Percentiles rank a stretch among this genome's conserved stretches.
Conservation (phyloP, 345 rosid species). For the Salix koriyanagi region DNA sequence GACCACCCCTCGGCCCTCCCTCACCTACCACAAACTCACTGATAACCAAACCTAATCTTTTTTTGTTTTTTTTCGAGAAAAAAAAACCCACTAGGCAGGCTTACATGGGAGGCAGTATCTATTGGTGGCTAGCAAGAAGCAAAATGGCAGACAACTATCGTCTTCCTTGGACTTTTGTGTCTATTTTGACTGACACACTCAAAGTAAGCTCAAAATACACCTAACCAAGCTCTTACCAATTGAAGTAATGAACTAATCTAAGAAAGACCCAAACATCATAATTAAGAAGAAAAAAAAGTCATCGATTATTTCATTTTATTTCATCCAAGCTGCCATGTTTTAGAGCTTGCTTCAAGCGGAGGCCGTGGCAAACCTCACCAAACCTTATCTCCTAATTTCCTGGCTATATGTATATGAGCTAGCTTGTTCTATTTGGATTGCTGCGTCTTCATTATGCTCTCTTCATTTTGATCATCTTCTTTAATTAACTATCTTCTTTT, state of each 20-base stretch:
- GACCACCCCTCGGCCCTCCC: no score
- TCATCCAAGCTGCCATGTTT: background rate
- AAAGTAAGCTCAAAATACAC: background rate
- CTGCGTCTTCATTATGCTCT: no score
- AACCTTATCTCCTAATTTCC: background rate
- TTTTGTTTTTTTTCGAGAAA: no score
- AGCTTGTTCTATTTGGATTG: background rate
- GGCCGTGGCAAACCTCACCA: background rate
- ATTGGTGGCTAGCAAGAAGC: background rate
- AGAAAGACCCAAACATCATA: no score
- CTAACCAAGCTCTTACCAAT: background rate
- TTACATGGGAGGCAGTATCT: background rate
- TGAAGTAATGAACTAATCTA: no score
- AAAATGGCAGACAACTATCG: background rate
- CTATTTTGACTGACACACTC: no score
- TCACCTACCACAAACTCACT: background rate
- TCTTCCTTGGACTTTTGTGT: background rate
- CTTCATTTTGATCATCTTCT: background rate
- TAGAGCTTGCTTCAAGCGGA: background rate
- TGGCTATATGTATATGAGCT: background rate
- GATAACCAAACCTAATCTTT: background rate
- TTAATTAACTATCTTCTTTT: background rate
- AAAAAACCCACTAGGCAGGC: background rate
- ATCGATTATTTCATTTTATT: no score
- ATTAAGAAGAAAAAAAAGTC: no score